A percentile compares a stretch with the other conserved stretches of the same genome.
Evolutionary conservation across 768 basidiomycete species (phyloP).

Genomic region (Naganishia randhawae): DNA sequence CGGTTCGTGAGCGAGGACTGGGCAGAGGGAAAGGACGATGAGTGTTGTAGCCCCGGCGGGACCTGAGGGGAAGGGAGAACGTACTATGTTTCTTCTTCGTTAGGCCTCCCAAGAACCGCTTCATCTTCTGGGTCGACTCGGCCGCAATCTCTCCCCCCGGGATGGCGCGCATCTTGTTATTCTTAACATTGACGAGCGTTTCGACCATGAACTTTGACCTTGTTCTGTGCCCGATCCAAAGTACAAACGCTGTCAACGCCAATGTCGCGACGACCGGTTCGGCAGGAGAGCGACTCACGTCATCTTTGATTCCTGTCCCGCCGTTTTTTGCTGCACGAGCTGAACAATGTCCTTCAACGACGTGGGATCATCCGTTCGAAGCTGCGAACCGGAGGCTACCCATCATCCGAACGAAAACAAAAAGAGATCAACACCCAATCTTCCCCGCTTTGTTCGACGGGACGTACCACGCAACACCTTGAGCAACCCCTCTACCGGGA

Average conservation of each 20-base stretch:
- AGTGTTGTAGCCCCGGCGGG: neutral
- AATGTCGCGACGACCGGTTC: neutral
- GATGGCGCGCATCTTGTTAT: constrained; percentile 69
- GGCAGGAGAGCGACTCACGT: constrained; percentile 42
- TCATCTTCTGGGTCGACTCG: constrained; percentile 78
- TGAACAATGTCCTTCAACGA: constrained; percentile 87
- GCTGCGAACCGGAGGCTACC: constrained; percentile 82
- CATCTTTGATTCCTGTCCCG: constrained; percentile 53
- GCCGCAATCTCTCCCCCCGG: constrained; percentile 62
- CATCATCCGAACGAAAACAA: no score
- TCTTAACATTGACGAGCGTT: constrained; percentile 84
- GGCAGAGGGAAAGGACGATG: constrained; percentile 15
- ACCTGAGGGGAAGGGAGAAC: constrained; percentile 5
- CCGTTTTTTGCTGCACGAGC: constrained; percentile 70
- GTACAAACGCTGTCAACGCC: neutral
- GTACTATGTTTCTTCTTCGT: constrained; percentile 69
- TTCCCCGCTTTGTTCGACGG: neutral
- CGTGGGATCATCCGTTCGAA: constrained; percentile 85
- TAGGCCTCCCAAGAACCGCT: constrained; percentile 74
- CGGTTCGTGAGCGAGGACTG: constrained; percentile 78
- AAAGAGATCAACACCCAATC: neutral
- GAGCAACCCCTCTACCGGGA: constrained; percentile 78
- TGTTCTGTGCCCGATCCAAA: constrained; percentile 60
- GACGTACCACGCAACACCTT: constrained; percentile 62
- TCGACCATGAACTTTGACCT: constrained; percentile 94